Evolutionary conservation across 257 asterid genomes (phyloP), one percentile per base, ranked within the genome.

Genomic region (Penstemon eatonii): DNA sequence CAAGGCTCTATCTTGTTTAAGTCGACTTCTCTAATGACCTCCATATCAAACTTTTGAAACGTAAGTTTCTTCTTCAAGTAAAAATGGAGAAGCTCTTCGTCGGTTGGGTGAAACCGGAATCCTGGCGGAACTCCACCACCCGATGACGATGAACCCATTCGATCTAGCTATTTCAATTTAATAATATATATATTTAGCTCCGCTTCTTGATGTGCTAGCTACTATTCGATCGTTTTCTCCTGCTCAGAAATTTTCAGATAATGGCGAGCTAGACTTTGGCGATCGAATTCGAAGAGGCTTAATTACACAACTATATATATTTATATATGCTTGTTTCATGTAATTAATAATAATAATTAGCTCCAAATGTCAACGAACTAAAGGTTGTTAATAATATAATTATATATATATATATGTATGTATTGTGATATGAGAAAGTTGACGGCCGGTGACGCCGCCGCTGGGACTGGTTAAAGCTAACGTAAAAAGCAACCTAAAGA

Each of bases 371-470:
- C 77, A 80, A 76, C 76, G 59, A 45, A 15, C 1, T 9, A 36
- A 5, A 11, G 58, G 51, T 50, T 60, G 38, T 46, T 25, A 25
- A 25, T 25, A 25, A 25, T 25, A 25, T 15, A 15, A 15, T 15
- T 15, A 15, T 15, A 15, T 15, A 15, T 15, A 15, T 15, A 15
- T 15, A 15, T 38, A 57, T 58, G 8, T 36, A 9, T 60, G 68
- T 75, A 66, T 61, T 63, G 81, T 77, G 73, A 56, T 39, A 66
- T 49, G 80, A 73, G 73, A 76, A 72, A 79, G 91, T 89, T 89
- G 95, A 87, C 92, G 84, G 79, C 90, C 96, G 95, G 82, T 76
- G 80, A 76, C 95, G 92, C 79, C 95, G 96, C 87, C 91, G 86
- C 39, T 75, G 96, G 95, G 62, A 57, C 54, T 78, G 95, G 82